Base-by-base conservation (phyloP, 139 green algal genomes). In the Desmodesmus armatus region DNA sequence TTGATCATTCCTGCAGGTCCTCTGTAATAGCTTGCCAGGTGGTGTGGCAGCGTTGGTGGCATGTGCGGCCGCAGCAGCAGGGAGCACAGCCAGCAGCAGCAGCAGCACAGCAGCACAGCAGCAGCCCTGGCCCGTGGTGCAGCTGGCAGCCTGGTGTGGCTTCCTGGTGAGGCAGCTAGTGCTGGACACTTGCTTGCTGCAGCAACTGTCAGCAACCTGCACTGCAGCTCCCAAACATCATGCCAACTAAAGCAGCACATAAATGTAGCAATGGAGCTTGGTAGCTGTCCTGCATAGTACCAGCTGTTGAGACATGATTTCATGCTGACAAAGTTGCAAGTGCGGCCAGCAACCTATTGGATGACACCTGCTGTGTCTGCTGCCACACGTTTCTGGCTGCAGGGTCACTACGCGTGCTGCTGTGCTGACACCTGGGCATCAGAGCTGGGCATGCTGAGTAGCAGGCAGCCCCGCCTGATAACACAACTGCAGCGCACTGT, bases 391-490 rank as follows among this genome's bases (percentile, higher is more conserved):
- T 37, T 29, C 29, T 62, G 89, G 62, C 66, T 51, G n/a, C 75
- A 97, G 63, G 94, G 89, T 5, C 93, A 97, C 87, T 96, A 94
- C 69, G 86, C 89, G 29, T 96, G 92, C 85, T 97, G 93, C 82
- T 94, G 88, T 78, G 95, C 89, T 13, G 95, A 98, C 91, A 98
- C 95, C 1, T 98, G 92, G 94, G 87, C 93, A 3, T 94, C 87
- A 35, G 95, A 98, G 91, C 19, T 98, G 15, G 95, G 95, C 3
- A 90, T 97, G 53, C 90, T 97, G 17, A 91, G 31, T 35, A 76
- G 19, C 25, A 43, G n/a, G 2, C 41, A 82, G 35, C 95, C 95
- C 2, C 81, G 91, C 27, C 90, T 98, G 0, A 93, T 98, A 84
- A 97, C 93, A 33, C 92, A 80, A 3, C 15, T 43, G 72, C 27